Evolutionary conservation across 176 grass and related monocot species (phyloP).

Genomic region (Carex scoparia): DNA sequence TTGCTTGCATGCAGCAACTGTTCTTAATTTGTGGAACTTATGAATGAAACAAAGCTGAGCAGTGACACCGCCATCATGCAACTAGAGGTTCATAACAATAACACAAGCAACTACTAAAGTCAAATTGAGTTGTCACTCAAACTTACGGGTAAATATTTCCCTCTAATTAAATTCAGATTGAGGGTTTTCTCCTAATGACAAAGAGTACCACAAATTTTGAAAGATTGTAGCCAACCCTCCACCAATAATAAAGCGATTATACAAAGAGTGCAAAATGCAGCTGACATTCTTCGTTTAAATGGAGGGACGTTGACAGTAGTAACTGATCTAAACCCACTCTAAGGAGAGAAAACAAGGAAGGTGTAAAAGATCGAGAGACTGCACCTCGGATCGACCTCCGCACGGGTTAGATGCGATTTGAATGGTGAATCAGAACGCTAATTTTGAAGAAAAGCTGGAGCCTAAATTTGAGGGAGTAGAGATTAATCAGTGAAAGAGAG

Average conservation of each 20-base stretch:
- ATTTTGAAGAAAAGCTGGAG: neutral
- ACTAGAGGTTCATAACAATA: neutral
- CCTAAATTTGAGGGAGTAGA: constrained; percentile 24
- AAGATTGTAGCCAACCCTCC: neutral
- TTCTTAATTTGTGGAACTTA: neutral
- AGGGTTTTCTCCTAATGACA: neutral
- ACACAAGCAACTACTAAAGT: neutral
- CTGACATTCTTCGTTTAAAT: neutral
- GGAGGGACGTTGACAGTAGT: neutral
- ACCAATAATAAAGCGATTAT: neutral
- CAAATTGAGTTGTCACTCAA: neutral
- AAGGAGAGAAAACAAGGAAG: neutral
- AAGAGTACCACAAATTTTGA: neutral
- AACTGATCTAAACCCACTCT: neutral
- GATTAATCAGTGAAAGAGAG: constrained; percentile 18
- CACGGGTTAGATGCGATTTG: neutral
- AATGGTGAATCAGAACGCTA: constrained; percentile 13
- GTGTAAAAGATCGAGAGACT: neutral
- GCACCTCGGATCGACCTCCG: constrained; percentile 27
- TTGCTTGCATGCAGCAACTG: neutral
- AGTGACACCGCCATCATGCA: neutral
- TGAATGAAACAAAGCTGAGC: neutral
- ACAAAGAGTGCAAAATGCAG: neutral
- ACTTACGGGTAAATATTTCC: neutral
- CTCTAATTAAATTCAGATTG: neutral